Evolutionary conservation across 2,329 filamentous ascomycete species (phyloP).

Genomic region (Alternaria sp.): DNA sequence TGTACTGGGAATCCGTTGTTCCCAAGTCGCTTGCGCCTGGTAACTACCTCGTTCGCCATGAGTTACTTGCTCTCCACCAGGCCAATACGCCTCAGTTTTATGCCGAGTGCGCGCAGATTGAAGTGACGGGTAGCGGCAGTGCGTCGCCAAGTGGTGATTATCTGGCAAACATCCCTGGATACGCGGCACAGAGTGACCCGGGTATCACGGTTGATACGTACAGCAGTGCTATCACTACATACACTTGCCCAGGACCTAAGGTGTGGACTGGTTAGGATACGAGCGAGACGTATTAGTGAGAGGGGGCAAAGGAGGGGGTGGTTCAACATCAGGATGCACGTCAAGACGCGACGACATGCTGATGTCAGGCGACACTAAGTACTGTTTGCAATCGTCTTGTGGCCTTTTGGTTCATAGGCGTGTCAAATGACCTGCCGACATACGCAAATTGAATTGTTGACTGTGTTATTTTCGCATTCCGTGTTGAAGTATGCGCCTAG

Average conservation of each 20-base stretch:
- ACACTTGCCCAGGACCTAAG: constrained; percentile 58
- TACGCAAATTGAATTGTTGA: background rate
- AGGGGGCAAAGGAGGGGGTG: no score
- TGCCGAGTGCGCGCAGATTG: constrained; percentile 65
- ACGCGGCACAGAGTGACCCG: constrained; percentile 56
- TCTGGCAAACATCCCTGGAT: constrained; percentile 57
- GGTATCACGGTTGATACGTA: constrained; percentile 63
- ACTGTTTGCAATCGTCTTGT: background rate
- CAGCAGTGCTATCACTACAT: constrained; percentile 54
- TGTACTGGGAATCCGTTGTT: constrained; percentile 64
- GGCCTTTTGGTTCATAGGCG: background rate
- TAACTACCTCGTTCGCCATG: constrained; percentile 57
- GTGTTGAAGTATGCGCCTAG: constrained; percentile 18
- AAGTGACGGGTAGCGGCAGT: constrained; percentile 61
- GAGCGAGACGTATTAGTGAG: no score
- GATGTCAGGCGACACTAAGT: background rate
- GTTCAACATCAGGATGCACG: background rate
- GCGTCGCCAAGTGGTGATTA: constrained; percentile 53
- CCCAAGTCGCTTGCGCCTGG: constrained; percentile 54
- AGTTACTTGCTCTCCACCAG: constrained; percentile 65
- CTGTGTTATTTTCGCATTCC: constrained; percentile 1
- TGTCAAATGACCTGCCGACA: no score
- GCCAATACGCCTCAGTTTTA: constrained; percentile 62
- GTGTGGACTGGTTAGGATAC: constrained; percentile 55
- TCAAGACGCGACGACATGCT: background rate